Conservation (phyloP, 306 rosid species). For the Pterocarpus santalinus region DNA sequence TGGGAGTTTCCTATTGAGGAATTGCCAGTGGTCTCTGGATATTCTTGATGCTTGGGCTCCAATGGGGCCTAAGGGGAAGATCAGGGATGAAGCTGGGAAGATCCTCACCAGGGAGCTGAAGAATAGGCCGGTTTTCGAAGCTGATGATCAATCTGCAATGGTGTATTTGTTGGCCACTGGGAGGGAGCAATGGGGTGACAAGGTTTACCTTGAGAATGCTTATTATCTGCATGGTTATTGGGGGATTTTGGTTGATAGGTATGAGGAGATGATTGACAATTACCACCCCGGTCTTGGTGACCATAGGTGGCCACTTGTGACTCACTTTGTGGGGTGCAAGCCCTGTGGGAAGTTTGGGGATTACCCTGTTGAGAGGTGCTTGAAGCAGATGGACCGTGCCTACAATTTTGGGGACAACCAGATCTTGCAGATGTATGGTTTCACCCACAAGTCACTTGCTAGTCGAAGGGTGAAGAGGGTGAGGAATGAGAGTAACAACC, state of each 20-base stretch:
- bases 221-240: constrained; percentile 77
- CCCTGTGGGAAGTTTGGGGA: constrained; percentile 88
- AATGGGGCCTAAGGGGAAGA: constrained; percentile 85
- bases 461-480: constrained; percentile 71
- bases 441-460: constrained; percentile 61
- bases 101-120: constrained; percentile 68
- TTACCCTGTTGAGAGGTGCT: constrained; percentile 73
- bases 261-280: constrained; percentile 73
- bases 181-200: constrained; percentile 66
- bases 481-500: constrained; percentile 66
- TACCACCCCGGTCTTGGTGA: constrained; percentile 77
- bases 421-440: constrained; percentile 76
- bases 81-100: constrained; percentile 77
- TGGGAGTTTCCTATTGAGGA: constrained; percentile 66
- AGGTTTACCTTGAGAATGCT: constrained; percentile 64
- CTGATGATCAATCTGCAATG: constrained; percentile 84
- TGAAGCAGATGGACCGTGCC: constrained; percentile 81
- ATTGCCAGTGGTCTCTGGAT: constrained; percentile 73
- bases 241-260: constrained; percentile 76
- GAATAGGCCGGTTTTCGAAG: constrained; percentile 73
- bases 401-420: constrained; percentile 79
- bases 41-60: constrained; percentile 82
- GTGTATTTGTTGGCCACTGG: constrained; percentile 61
- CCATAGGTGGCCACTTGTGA: constrained; percentile 83
- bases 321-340: constrained; percentile 86